Evolutionary conservation across 2,329 filamentous ascomycete genomes (phyloP), one percentile per base, ranked within the genome.

Genomic region (Diaporthe ilicicola): DNA sequence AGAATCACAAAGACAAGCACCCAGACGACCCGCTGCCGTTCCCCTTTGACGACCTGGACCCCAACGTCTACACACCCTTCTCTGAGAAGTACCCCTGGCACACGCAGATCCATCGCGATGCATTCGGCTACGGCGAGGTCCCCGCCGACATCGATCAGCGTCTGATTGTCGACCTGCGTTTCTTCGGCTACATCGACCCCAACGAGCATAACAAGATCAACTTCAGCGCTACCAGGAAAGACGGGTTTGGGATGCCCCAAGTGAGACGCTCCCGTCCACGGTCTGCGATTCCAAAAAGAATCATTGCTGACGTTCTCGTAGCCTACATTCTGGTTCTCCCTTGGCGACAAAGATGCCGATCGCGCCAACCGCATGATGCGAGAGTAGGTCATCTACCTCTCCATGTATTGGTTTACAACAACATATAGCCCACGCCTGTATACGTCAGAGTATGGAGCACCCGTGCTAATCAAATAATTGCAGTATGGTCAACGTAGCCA

Each of bases 41-140:
- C 67, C 72, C 72, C 17, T 73, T 72, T 64, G 44, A 61, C 51
- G 74, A 76, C 46, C 56, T 71, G 8, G 74, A 73, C 10, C 72
- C 74, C 2, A 71, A 76, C 8, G 39, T 73, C 42, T 73, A 74
- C 44, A 69, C 64, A 12, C 72, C 73, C 2, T 72, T 74, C 29
- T 74, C 74, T 6, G 56, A 75, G 3, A 64, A 72, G 17, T 68
- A 62, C 32, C 74, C 75, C 19, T 77, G 76, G 76, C 75, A 76
- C 62, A 76, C 74, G 1, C 74, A 77, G 72, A 77, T 78, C 46
- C 74, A 77, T 22, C 76, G 77, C 4, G 76, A 78, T 29, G 75
- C 75, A 4, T 77, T 76, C 46, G 72, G 73, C n/a, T 77, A 77
- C 55, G 73, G 74, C 27, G 70, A 75, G 37, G 69, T 76, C 3